Evolutionary conservation across 345 rosid genomes (phyloP).

Genomic region (Mallotus nudiflorus): DNA sequence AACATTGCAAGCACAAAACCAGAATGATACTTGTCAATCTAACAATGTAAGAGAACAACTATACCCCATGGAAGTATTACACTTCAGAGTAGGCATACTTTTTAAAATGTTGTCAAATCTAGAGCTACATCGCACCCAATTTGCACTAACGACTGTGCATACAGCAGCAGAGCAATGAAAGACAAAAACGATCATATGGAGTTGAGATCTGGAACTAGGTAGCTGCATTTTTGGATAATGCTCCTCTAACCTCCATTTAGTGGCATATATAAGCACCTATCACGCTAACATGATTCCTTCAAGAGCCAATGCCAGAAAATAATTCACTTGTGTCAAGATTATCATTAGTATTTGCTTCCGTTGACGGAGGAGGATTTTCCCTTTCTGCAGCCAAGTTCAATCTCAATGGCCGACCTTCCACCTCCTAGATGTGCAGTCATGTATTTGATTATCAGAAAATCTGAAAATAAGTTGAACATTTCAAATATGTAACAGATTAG

Average conservation of each 20-base stretch:
- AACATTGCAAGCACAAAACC: not conserved
- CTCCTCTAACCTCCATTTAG: not conserved
- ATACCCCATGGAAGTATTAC: not conserved
- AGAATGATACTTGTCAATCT: not conserved
- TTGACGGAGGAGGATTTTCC: conserved; percentile 30
- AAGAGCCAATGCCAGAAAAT: conserved; percentile 48
- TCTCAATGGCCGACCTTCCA: conserved; percentile 84
- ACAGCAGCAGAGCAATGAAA: not conserved
- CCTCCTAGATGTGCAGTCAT: conserved; percentile 53
- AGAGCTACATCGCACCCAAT: not conserved
- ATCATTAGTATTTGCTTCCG: conserved; percentile 25
- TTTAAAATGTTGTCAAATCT: not conserved
- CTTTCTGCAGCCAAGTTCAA: conserved; percentile 67
- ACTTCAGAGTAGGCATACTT: not conserved
- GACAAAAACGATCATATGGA: not conserved
- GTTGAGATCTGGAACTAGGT: not conserved
- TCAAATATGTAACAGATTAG: not conserved
- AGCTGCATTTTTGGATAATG: not conserved
- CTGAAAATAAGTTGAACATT: not conserved
- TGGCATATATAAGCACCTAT: conserved; percentile 2
- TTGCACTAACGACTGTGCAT: conserved; percentile 8
- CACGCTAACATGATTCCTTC: conserved; percentile 13
- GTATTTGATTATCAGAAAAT: not conserved
- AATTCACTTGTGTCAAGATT: conserved; percentile 49
- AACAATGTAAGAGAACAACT: not conserved